Evolutionary conservation across 78 protist species (phyloP).

Genomic region (Thecamonas trahens): DNA sequence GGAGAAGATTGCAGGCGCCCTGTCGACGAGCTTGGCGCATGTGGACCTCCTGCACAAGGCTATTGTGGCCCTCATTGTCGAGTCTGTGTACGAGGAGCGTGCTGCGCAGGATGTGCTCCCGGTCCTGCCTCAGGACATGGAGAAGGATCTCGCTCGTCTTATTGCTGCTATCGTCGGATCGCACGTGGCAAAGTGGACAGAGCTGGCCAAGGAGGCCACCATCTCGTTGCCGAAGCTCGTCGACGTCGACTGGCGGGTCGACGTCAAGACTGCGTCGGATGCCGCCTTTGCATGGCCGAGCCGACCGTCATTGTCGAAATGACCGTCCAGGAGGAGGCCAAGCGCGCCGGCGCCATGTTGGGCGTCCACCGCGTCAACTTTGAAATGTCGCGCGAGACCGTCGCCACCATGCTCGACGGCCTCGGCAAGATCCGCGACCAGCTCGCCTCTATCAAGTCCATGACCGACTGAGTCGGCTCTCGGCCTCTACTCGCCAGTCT

Average conservation of each 20-base stretch:
- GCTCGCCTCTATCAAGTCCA: slow-evolving; percentile 37
- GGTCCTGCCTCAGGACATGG: no score
- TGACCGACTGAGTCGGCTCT: no score
- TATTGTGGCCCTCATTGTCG: no score
- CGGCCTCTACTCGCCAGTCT: no score
- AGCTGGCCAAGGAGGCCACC: background rate
- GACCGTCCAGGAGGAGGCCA: slow-evolving; percentile 24
- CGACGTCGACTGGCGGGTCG: slow-evolving; percentile 57
- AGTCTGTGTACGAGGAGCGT: no score
- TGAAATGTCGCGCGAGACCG: slow-evolving; percentile 52
- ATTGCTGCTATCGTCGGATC: no score
- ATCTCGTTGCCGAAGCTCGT: slow-evolving; percentile 46
- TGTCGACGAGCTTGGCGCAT: no score
- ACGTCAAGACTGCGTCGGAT: slow-evolving; percentile 54
- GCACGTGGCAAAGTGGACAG: no score
- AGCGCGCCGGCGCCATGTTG: background rate
- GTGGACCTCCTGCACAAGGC: no score
- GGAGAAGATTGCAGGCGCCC: no score
- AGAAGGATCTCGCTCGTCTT: no score
- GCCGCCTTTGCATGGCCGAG: slow-evolving; percentile 32
- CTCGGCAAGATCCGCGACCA: slow-evolving; percentile 53
- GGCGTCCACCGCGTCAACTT: slow-evolving; percentile 30
- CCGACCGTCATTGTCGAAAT: slow-evolving; percentile 55
- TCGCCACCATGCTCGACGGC: slow-evolving; percentile 65
- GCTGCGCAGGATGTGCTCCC: no score